Percentiles rank a stretch among this genome's conserved stretches.
Evolutionary conservation across 2,329 filamentous ascomycete genomes (phyloP).

Genomic region (Talaromyces marneffei): DNA sequence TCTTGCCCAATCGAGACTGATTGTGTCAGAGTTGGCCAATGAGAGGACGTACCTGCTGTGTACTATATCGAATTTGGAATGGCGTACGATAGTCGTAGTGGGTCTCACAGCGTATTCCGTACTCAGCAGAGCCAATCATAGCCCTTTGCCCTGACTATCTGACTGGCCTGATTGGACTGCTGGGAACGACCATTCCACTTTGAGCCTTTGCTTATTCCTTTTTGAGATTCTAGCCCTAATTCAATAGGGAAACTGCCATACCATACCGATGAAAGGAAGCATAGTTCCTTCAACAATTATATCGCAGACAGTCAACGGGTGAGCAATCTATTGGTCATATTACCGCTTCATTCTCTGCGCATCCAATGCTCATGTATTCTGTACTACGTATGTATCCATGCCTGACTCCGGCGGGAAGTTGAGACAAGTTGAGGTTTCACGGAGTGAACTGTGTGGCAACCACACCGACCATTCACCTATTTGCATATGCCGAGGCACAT

Average conservation of each 20-base stretch:
- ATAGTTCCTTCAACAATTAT: too few species aligned
- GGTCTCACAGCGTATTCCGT: neutral
- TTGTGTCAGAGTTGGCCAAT: neutral
- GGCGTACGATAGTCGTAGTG: neutral
- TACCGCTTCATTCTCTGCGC: neutral
- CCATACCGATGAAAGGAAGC: neutral
- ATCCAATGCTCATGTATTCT: neutral
- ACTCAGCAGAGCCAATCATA: neutral
- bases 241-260: neutral
- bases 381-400: neutral
- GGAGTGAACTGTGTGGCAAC: neutral
- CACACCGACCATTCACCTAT: neutral
- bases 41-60: neutral
- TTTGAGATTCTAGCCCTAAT: neutral
- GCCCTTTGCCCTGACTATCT: neutral
- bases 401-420: neutral
- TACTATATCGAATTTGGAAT: neutral
- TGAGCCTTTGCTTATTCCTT: neutral
- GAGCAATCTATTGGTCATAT: too few species aligned
- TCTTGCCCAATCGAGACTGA: neutral
- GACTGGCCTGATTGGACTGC: neutral
- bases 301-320: neutral
- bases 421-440: constrained; percentile 1
- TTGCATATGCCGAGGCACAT: neutral
- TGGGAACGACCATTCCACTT: neutral